Conservation (phyloP, 73 alveolate species). For the Tetrahymena elliotti region DNA sequence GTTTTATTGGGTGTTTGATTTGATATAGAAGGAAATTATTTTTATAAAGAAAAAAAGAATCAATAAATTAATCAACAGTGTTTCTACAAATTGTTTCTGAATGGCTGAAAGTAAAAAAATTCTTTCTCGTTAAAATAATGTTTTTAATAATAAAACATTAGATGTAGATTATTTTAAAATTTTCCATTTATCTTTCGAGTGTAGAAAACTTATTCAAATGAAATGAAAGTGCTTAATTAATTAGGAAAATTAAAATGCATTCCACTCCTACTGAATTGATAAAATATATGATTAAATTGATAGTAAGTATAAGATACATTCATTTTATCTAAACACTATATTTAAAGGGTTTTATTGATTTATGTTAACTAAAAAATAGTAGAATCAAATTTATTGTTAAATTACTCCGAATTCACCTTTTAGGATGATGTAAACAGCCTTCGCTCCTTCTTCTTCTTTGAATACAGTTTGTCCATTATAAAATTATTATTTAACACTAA, state of each 20-base stretch:
- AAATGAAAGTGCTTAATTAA: too few species aligned
- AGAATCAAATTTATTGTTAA: background rate
- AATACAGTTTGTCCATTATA: background rate
- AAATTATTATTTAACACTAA: background rate
- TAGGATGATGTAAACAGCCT: background rate
- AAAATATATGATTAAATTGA: background rate
- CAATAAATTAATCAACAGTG: too few species aligned
- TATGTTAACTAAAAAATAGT: background rate
- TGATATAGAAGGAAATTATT: too few species aligned
- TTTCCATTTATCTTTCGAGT: background rate
- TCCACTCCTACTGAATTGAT: background rate
- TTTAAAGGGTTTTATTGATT: background rate
- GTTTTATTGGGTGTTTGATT: too few species aligned
- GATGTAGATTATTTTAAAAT: background rate
- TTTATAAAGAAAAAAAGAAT: too few species aligned
- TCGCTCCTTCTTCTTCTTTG: background rate
- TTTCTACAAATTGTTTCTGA: too few species aligned
- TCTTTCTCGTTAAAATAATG: background rate
- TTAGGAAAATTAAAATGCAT: background rate
- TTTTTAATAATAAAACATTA: too few species aligned
- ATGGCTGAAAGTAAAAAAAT: too few species aligned
- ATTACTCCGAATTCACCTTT: background rate
- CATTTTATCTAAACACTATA: background rate
- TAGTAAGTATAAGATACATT: background rate
- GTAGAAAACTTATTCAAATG: background rate